Evolutionary conservation across 345 rosid genomes (phyloP).

Genomic region (Carallia pectinifolia): DNA sequence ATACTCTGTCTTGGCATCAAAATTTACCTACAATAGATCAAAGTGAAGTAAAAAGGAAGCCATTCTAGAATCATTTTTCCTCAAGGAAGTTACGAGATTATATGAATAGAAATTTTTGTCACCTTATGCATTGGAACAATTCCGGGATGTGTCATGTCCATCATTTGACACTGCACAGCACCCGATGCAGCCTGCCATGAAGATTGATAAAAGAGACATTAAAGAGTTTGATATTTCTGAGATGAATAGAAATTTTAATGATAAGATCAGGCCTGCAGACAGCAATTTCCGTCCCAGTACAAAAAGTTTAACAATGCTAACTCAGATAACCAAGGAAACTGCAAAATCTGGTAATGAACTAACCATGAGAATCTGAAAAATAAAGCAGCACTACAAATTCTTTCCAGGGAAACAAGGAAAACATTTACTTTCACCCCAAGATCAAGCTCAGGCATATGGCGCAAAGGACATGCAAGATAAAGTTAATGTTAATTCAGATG

Average conservation of each 20-base stretch:
- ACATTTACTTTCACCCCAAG: too few species aligned
- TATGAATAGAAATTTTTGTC: neutral
- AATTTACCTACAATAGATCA: slow-evolving; percentile 61
- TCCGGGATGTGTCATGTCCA: slow-evolving; percentile 96
- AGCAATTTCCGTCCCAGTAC: too few species aligned
- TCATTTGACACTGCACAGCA: slow-evolving; percentile 96
- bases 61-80: neutral
- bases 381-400: too few species aligned
- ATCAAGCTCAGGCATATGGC: too few species aligned
- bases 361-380: too few species aligned
- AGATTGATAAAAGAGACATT: slow-evolving; percentile 1
- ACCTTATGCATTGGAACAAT: slow-evolving; percentile 99
- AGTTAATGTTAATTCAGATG: neutral
- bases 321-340: too few species aligned
- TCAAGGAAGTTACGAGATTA: slow-evolving; percentile 1
- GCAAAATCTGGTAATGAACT: too few species aligned
- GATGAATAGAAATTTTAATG: neutral
- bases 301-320: too few species aligned
- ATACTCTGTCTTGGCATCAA: slow-evolving; percentile 93
- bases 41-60: neutral
- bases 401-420: too few species aligned
- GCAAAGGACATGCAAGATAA: neutral
- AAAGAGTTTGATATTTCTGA: neutral
- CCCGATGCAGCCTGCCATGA: slow-evolving; percentile 87
- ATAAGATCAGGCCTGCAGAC: too few species aligned